Evolutionary conservation across 441 rosid species (phyloP), one percentile per base, ranked within the genome.

Genomic region (Euphorbia schlechtendalii): DNA sequence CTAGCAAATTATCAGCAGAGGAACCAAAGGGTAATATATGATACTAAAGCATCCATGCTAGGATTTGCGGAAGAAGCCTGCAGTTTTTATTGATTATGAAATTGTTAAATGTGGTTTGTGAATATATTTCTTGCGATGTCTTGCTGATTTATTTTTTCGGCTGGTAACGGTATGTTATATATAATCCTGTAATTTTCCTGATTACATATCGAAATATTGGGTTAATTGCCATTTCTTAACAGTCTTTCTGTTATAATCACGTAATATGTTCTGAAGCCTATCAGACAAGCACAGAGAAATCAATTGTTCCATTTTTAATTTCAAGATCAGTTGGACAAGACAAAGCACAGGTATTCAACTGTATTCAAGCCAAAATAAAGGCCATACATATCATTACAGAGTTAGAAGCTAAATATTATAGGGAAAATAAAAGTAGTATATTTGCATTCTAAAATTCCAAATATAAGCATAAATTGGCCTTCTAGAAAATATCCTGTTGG

Each of bases 1-100:
- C 78, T 93, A 48, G 97, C 86, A 51, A 87, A 93, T 71, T 86
- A 83, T 69, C 99, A 93, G 78, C 99, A 93, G 86, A 85, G 75
- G 66, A 93, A 90, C 80, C 93, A 83, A 62, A 93, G 99, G 85
- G 78, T 87, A 30, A 62, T 90, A 12, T 93, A 93, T 78, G 88
- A 93, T 69, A 88, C 84, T 5, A 82, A 77, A 69, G 77, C 65
- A 56, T 86, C 88, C 27, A 83, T 61, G 82, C 56, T 88, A 66
- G 99, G 95, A 63, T 80, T 93, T 75, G 93, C 90, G 34, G 75
- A 65, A 71, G 97, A 93, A 86, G 71, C 76, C 69, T 93, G 99
- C 83, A 80, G 82, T 71, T 83, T 83, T 80, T 18, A 66, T 24
- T 82, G 32, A 56, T 13, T 55, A 25, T 4, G 5, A 12, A 27